Base-by-base conservation (phyloP, 1,139 yeast species). In the Saccharomyces hybrid region DNA sequence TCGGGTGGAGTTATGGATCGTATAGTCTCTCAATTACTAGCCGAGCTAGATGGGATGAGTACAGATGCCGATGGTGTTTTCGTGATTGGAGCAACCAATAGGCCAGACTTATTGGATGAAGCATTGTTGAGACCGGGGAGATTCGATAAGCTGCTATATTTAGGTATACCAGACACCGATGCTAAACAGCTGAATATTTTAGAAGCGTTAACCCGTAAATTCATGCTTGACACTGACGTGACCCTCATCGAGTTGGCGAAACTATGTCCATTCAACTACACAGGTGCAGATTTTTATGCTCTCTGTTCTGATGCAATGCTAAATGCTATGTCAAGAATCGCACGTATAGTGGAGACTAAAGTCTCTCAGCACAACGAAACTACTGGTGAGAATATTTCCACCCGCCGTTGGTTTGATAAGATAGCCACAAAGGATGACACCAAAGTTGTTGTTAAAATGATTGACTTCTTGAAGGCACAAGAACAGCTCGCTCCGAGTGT, bases 1-100 rank as follows among this genome's bases (percentile, higher is more conserved):
- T 89, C 97, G 1, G 98, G 98, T 26, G 98, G 98, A 60, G 98
- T 91, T 4, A 91, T 91, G 98, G 98, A 93, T 69, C 80, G 99
- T 71, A 93, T 93, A 62, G 99, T 93, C 0, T 90, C 97, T 0
- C 99, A 93, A 70, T 75, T 93, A 51, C 76, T 93, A 52, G 96
- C 98, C 0, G 99, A 93, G 69, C 75, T 93, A 51, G 99, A 93
- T 67, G 98, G 98, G 44, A 91, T 91, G 97, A 86, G 95, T 66
- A 83, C 86, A 5, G 69, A 67, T 11, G 93, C 95, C 9, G 96
- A 90, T 58, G 98, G 97, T 7, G 96, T 93, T 0, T 93, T 93
- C 70, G 97, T 91, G 11, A 96, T 93, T 50, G 98, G 98, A 12
- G 99, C 99, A 6, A 93, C 98, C 0, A 93, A 93, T 65, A 78